Percentiles rank a stretch among this genome's conserved stretches.
phyloP scores from a whole-genome alignment of 1,284 basidiomycete genomes.

The Cutaneotrichosporon sp. region DNA sequence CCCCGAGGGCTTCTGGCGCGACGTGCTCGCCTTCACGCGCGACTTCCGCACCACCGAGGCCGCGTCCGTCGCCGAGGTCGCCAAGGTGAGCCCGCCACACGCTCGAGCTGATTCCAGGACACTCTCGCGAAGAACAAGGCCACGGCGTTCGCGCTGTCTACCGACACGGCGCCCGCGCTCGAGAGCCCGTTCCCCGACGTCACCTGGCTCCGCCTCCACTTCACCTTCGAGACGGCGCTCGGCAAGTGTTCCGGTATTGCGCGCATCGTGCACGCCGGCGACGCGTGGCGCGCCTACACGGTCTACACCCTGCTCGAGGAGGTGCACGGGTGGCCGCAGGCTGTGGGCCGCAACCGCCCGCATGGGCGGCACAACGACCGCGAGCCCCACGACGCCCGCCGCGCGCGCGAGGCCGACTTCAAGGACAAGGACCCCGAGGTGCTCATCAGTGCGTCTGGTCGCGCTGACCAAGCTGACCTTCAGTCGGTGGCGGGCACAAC shows the following conservation, averaged over 20 bases:
- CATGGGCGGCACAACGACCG: constrained; percentile 40
- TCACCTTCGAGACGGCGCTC: constrained; percentile 62
- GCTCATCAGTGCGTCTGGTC: constrained; percentile 24
- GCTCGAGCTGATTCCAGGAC: constrained; percentile 15
- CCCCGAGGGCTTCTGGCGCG: constrained; percentile 20
- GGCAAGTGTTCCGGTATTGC: constrained; percentile 61
- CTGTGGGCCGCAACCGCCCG: constrained; percentile 51
- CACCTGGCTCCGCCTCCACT: constrained; percentile 62
- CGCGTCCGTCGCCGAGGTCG: constrained; percentile 34
- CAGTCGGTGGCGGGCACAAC: constrained; percentile 66
- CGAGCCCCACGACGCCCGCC: constrained; percentile 35
- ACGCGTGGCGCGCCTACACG: constrained; percentile 63
- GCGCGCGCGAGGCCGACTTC: constrained; percentile 54
- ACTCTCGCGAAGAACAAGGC: constrained; percentile 55
- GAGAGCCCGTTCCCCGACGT: constrained; percentile 61
- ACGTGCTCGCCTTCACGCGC: constrained; percentile 36
- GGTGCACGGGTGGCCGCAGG: constrained; percentile 60
- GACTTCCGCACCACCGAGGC: constrained; percentile 38
- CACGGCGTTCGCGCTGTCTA: constrained; percentile 55
- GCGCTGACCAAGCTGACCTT: not conserved
- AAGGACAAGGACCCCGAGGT: constrained; percentile 55
- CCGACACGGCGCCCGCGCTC: constrained; percentile 50
- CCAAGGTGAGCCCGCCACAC: constrained; percentile 24
- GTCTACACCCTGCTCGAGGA: constrained; percentile 65
- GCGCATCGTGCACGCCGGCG: constrained; percentile 59